These are phyloP conservation scores for Pistacia integerrima DNA, from an alignment of 345 rosid species.

Conservation along the genomic window DNA sequence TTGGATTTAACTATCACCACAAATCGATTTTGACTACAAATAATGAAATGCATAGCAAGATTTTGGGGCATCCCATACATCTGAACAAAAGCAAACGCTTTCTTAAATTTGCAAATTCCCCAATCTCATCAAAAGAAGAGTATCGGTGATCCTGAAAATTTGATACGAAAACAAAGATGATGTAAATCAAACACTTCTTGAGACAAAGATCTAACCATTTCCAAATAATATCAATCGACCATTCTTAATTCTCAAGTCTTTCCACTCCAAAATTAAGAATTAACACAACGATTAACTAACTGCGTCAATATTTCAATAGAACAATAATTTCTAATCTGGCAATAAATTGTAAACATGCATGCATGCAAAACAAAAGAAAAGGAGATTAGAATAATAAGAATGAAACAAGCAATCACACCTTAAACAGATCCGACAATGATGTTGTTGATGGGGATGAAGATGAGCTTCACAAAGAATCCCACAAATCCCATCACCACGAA, in stretches of 20 bases:
- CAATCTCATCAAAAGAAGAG: background rate
- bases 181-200: background rate
- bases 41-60: background rate
- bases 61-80: background rate
- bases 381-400: background rate
- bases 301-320: background rate
- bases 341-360: background rate
- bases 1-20: background rate
- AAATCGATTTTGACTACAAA: background rate
- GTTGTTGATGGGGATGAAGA: conserved; percentile 76
- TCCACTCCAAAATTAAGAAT: background rate
- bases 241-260: background rate
- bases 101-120: background rate
- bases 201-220: background rate
- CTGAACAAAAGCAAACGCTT: background rate
- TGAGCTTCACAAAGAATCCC: conserved; percentile 74
- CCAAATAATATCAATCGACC: background rate
- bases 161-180: background rate
- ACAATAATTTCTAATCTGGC: background rate
- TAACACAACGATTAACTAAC: background rate
- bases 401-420: conserved; percentile 3
- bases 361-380: background rate
- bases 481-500: conserved; percentile 87
- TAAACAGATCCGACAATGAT: conserved; percentile 40
- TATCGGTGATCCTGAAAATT: background rate